Conservation (phyloP, 306 rosid species). For the Luffa aegyptiaca region DNA sequence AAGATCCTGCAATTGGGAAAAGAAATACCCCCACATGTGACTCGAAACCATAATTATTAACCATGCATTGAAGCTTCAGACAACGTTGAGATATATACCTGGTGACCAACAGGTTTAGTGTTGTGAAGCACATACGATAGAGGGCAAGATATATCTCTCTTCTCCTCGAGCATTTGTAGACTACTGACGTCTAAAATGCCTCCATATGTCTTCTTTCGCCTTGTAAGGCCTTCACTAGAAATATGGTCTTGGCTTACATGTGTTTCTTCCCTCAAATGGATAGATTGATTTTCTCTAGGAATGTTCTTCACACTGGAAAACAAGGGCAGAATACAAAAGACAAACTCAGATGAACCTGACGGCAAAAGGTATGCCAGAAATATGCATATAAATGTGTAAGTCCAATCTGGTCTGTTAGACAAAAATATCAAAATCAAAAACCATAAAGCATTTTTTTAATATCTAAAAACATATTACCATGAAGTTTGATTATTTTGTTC, state of each 20-base stretch:
- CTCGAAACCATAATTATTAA: background rate
- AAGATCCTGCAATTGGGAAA: slow-evolving; percentile 73
- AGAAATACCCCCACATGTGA: slow-evolving; percentile 6
- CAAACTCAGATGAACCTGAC: background rate
- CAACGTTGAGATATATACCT: slow-evolving; percentile 41
- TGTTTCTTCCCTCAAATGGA: slow-evolving; percentile 31
- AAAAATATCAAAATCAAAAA: background rate
- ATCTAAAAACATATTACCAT: slow-evolving; percentile 33
- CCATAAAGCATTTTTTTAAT: background rate
- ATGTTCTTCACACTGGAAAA: slow-evolving; percentile 28
- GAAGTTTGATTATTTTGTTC: slow-evolving; percentile 38
- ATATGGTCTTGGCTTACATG: slow-evolving; percentile 29
- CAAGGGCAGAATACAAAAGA: slow-evolving; percentile 2
- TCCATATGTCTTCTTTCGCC: slow-evolving; percentile 47
- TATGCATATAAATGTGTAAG: background rate
- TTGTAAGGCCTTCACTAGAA: slow-evolving; percentile 30
- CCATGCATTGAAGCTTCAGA: background rate
- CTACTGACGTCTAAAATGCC: slow-evolving; percentile 53
- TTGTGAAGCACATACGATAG: slow-evolving; percentile 83
- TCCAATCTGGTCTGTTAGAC: background rate
- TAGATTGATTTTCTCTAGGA: slow-evolving; percentile 32
- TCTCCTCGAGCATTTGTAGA: slow-evolving; percentile 69
- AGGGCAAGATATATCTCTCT: slow-evolving; percentile 74
- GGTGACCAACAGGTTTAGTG: slow-evolving; percentile 97
- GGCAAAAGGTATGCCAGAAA: background rate